Percentiles rank a stretch among this genome's conserved stretches.
These are phyloP conservation scores for Mycosphaerella arachidis DNA, from an alignment of 2,329 filamentous ascomycete genomes.

Conservation along the genomic window DNA sequence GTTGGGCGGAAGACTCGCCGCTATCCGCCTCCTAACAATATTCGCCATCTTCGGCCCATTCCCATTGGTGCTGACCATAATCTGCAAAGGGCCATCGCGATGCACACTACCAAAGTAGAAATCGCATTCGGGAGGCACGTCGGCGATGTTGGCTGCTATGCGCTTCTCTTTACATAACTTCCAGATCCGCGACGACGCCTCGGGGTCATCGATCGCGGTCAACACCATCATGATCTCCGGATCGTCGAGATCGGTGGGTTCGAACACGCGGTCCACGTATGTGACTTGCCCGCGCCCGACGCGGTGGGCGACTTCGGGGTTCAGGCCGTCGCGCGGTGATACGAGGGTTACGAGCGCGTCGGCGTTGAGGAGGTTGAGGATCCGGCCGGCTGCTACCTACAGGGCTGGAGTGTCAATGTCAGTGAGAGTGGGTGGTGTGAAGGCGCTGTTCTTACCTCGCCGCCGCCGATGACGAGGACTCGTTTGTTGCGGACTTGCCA, in stretches of 20 bases:
- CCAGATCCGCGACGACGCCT: constrained; percentile 86
- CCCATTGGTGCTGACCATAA: constrained; percentile 98
- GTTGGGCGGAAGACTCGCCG: constrained; percentile 67
- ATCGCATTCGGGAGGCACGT: constrained; percentile 93
- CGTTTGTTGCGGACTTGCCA: constrained; percentile 91
- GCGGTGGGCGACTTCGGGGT: constrained; percentile 81
- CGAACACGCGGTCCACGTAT: constrained; percentile 78
- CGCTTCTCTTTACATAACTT: constrained; percentile 81
- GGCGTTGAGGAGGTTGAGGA: constrained; percentile 90
- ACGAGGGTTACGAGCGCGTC: constrained; percentile 87
- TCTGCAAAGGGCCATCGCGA: constrained; percentile 88
- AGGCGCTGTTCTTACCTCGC: constrained; percentile 62
- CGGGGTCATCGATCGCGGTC: constrained; percentile 87
- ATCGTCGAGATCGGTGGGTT: constrained; percentile 77
- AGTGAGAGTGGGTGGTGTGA: constrained; percentile 9
- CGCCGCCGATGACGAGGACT: constrained; percentile 89
- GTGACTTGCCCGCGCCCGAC: constrained; percentile 69
- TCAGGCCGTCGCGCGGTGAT: constrained; percentile 70
- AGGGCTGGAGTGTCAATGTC: constrained; percentile 20
- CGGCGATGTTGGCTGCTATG: constrained; percentile 91
- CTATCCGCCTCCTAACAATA: constrained; percentile 78
- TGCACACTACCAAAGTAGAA: constrained; percentile 98
- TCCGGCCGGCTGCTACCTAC: constrained; percentile 93
- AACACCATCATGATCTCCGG: constrained; percentile 74
- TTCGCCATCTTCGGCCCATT: constrained; percentile 90